These are phyloP conservation scores for Priceomyces castillae DNA, from an alignment of 805 yeast genomes.

Conservation along the genomic window DNA sequence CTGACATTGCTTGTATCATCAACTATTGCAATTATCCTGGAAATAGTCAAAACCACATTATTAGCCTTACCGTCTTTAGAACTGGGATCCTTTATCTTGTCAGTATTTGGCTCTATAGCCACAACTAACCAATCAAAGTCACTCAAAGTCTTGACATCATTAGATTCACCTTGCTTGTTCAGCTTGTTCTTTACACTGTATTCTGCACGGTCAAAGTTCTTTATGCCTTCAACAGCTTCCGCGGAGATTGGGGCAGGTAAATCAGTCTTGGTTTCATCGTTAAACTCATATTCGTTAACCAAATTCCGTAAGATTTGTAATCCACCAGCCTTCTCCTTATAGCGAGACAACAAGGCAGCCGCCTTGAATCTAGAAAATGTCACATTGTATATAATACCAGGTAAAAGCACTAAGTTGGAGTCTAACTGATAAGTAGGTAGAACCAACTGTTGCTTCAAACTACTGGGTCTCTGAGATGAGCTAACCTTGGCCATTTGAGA, in stretches of 20 bases:
- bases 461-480: not conserved
- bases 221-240: constrained; percentile 32
- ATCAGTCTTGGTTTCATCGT: constrained; percentile 14
- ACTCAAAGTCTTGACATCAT: constrained; percentile 6
- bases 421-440: constrained; percentile 42
- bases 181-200: constrained; percentile 6
- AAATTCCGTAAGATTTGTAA: constrained; percentile 30
- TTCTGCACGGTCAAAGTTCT: constrained; percentile 18
- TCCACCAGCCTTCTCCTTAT: constrained; percentile 25
- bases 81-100: constrained; percentile 26
- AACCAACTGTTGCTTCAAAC: constrained; percentile 20
- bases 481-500: constrained; percentile 6
- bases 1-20: constrained; percentile 44
- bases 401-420: constrained; percentile 49
- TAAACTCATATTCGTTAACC: constrained; percentile 36
- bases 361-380: constrained; percentile 48
- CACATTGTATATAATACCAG: constrained; percentile 63
- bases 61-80: constrained; percentile 9
- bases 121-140: constrained; percentile 38
- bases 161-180: not conserved
- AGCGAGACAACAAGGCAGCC: constrained; percentile 44
- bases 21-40: constrained; percentile 45
- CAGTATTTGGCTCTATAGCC: constrained; percentile 34
- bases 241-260: constrained; percentile 25
- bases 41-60: constrained; percentile 36